Evolutionary conservation across 345 rosid species (phyloP).

Genomic region (Cardiospermum halicacabum): DNA sequence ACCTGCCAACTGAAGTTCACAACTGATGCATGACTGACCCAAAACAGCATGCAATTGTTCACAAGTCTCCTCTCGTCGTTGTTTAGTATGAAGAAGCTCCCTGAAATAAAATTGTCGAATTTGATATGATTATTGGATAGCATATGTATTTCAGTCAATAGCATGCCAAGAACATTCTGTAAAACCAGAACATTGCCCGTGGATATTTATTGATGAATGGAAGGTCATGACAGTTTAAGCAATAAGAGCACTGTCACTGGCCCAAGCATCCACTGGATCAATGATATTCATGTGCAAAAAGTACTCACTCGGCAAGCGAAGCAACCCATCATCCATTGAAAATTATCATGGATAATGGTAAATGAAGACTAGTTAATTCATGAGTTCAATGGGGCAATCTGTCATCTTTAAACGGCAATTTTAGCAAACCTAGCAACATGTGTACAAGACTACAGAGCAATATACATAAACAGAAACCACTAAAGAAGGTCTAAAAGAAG

Average conservation of each 20-base stretch:
- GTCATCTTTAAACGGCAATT: background rate
- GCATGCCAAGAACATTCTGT: background rate
- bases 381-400: background rate
- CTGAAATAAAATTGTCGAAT: slow-evolving; percentile 27
- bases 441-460: background rate
- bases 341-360: background rate
- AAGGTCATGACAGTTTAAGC: background rate
- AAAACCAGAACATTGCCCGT: background rate
- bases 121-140: slow-evolving; percentile 10
- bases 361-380: background rate
- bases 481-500: background rate
- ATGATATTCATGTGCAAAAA: background rate
- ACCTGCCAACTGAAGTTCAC: slow-evolving; percentile 69
- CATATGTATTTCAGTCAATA: background rate
- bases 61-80: slow-evolving; percentile 49
- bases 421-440: background rate
- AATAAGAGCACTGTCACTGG: background rate
- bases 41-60: slow-evolving; percentile 61
- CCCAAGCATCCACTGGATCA: background rate
- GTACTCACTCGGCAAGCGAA: background rate
- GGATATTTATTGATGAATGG: background rate
- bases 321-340: background rate
- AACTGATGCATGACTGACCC: slow-evolving; percentile 70
- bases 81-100: slow-evolving; percentile 66
- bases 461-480: background rate